These are phyloP conservation scores for Xylaria curta DNA, from an alignment of 495 filamentous ascomycete genomes.

Conservation along the genomic window DNA sequence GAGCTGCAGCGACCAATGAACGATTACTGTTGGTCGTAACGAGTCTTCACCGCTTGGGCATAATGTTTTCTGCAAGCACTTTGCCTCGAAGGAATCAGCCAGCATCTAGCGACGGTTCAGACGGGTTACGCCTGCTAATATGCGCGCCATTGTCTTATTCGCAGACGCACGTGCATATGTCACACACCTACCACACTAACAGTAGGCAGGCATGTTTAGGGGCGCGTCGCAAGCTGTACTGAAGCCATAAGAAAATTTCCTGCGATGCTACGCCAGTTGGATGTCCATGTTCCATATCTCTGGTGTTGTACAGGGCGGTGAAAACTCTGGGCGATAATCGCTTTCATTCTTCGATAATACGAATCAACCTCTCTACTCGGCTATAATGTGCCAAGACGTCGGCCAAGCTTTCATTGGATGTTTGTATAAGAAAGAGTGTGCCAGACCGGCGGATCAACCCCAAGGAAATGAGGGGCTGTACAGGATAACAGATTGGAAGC, in stretches of 20 bases:
- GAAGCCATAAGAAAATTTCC: neutral
- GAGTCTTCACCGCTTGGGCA: slow-evolving; percentile 8
- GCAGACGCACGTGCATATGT: neutral
- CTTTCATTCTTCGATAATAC: slow-evolving; percentile 13
- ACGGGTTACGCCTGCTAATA: neutral
- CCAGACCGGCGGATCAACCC: slow-evolving; percentile 23
- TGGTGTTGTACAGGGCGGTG: slow-evolving; percentile 9
- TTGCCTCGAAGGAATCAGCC: slow-evolving; percentile 3
- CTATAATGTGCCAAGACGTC: slow-evolving; percentile 11
- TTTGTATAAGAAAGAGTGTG: slow-evolving; percentile 15
- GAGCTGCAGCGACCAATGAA: neutral
- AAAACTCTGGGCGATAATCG: slow-evolving; percentile 4
- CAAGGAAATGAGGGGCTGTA: slow-evolving; percentile 22
- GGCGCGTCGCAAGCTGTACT: slow-evolving; percentile 1
- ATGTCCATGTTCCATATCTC: slow-evolving; percentile 5
- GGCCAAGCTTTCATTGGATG: slow-evolving; percentile 20
- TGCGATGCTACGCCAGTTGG: neutral
- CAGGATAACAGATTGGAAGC: slow-evolving; percentile 8
- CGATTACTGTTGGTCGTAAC: neutral
- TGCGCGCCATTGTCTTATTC: slow-evolving; percentile 20
- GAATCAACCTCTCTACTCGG: neutral
- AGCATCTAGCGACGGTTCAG: slow-evolving; percentile 6
- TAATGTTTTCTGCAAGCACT: slow-evolving; percentile 12
- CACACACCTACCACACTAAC: slow-evolving; percentile 11
- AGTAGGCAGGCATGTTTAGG: neutral